phyloP scores from a whole-genome alignment of 108 stramenopile genomes.

The Phaeodactylum tricornutum region DNA sequence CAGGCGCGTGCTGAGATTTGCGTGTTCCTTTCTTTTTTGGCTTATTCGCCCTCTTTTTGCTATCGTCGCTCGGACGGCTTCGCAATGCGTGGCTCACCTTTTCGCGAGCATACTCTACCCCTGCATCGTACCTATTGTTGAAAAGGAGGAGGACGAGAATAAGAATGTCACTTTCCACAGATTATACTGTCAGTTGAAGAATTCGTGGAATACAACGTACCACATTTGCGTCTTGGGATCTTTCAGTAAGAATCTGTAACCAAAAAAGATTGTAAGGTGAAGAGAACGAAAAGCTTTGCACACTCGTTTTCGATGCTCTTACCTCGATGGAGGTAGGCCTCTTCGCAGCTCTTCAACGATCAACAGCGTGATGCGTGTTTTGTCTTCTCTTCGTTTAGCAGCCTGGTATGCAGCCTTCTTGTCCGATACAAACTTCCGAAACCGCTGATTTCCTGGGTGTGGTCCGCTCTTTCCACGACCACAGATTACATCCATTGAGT shows the following conservation, averaged over 20 bases:
- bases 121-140: conserved; percentile 29
- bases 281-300: background rate
- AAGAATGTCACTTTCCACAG: too few relatives aligned
- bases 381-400: conserved; percentile 23
- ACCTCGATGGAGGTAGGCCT: too few relatives aligned
- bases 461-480: conserved; percentile 20
- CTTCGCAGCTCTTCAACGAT: too few relatives aligned
- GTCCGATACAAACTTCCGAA: conserved; percentile 21
- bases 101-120: conserved; percentile 32
- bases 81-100: conserved; percentile 42
- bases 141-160: too few relatives aligned
- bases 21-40: background rate
- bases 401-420: conserved; percentile 21
- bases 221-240: conserved; percentile 24
- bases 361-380: conserved; percentile 28
- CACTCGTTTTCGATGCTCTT: too few relatives aligned
- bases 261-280: background rate
- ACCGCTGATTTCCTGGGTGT: conserved; percentile 29
- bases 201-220: too few relatives aligned
- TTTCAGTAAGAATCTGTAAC: conserved; percentile 22
- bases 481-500: conserved; percentile 26
- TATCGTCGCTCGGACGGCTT: conserved; percentile 13
- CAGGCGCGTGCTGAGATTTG: conserved; percentile 7
- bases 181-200: too few relatives aligned
- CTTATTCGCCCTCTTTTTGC: conserved; percentile 1